A percentile compares a stretch with the other conserved stretches of the same genome.
These are phyloP conservation scores for Vigna nakashimae DNA, from an alignment of 306 rosid species.

Conservation along the genomic window DNA sequence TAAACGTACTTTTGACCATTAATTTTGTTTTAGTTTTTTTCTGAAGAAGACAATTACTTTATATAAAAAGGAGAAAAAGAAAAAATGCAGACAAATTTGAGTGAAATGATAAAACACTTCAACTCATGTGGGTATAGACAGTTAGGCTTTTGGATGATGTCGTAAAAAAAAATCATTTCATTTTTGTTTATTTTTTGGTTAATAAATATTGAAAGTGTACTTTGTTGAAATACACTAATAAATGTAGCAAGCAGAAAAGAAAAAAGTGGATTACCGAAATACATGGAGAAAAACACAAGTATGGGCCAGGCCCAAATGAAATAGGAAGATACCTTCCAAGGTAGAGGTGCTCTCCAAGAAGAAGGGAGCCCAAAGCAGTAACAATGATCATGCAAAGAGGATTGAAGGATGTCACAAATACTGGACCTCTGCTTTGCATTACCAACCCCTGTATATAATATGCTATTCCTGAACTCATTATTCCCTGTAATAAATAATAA, in stretches of 20 bases:
- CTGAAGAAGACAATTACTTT: neutral
- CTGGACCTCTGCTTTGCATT: slow-evolving; percentile 76
- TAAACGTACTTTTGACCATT: neutral
- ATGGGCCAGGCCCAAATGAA: neutral
- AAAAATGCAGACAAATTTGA: neutral
- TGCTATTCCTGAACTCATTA: slow-evolving; percentile 68
- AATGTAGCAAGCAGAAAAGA: neutral
- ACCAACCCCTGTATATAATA: slow-evolving; percentile 75
- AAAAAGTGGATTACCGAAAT: neutral
- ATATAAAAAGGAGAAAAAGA: neutral
- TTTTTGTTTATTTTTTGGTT: neutral
- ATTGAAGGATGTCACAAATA: slow-evolving; percentile 73
- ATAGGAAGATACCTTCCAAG: slow-evolving; percentile 60
- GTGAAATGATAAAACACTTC: neutral
- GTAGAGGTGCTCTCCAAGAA: slow-evolving; percentile 70
- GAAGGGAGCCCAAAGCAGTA: slow-evolving; percentile 54
- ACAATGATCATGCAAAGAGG: slow-evolving; percentile 81
- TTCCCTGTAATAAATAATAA: slow-evolving; percentile 44
- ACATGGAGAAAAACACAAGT: neutral
- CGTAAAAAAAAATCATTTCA: neutral
- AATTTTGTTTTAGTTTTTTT: neutral
- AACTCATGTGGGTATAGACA: neutral
- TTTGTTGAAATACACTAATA: neutral
- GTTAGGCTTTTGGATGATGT: neutral
- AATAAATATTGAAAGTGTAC: neutral